A percentile compares a stretch with the other conserved stretches of the same genome.
Evolutionary conservation across 345 rosid genomes (phyloP).

Genomic region (Populus tremula): DNA sequence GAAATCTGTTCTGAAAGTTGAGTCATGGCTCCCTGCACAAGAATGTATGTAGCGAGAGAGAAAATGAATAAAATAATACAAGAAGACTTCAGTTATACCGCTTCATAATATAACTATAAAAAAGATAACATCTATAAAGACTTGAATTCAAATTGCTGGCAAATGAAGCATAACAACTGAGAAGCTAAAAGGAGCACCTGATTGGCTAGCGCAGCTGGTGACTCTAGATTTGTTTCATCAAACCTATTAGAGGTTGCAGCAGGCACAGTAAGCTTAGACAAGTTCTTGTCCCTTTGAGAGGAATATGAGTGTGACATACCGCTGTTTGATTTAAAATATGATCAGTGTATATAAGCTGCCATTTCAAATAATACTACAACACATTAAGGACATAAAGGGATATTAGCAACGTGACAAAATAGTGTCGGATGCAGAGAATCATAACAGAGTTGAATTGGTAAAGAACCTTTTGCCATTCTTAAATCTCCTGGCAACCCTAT

Average conservation of each 20-base stretch:
- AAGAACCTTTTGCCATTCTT: conserved; percentile 64
- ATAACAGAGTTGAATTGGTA: neutral
- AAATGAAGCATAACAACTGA: conserved; percentile 3
- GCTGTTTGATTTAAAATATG: conserved; percentile 36
- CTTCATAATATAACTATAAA: neutral
- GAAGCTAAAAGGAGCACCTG: conserved; percentile 44
- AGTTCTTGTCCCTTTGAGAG: conserved; percentile 64
- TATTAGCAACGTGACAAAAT: neutral
- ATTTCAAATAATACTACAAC: neutral
- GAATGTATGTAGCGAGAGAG: neutral
- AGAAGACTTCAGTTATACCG: conserved; percentile 2
- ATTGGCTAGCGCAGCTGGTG: conserved; percentile 38
- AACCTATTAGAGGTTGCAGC: conserved; percentile 37
- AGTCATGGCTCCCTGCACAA: conserved; percentile 56
- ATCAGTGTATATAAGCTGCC: conserved; percentile 7
- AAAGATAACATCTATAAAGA: neutral
- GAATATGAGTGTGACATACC: conserved; percentile 93
- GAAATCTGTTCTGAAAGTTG: conserved; percentile 94
- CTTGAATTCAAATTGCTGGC: neutral
- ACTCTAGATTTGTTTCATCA: conserved; percentile 49
- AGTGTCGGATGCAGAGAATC: neutral
- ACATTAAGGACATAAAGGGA: neutral
- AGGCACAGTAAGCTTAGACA: conserved; percentile 49
- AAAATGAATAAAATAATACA: conserved; percentile 1
- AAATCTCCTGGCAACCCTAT: conserved; percentile 64